phyloP scores from a whole-genome alignment of 306 rosid genomes.

The Fragaria iinumae region DNA sequence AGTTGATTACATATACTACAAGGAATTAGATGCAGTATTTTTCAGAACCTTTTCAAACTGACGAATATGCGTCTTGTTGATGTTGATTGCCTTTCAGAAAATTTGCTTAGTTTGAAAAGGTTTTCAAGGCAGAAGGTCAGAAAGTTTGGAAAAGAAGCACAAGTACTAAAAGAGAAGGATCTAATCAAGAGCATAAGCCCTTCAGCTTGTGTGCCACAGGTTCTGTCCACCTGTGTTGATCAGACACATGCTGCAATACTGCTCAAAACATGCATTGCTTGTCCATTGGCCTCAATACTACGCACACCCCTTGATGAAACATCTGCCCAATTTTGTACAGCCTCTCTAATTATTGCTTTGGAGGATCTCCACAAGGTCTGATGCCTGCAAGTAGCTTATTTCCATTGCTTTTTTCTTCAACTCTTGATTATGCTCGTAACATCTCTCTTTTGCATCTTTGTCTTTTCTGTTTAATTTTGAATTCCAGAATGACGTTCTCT shows the following conservation, averaged over 20 bases:
- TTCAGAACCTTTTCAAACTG: slow-evolving; percentile 25
- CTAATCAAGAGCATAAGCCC: slow-evolving; percentile 62
- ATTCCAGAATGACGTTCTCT: slow-evolving; percentile 84
- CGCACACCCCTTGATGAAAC: slow-evolving; percentile 69
- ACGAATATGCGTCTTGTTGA: slow-evolving; percentile 32
- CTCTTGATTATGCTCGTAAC: neutral
- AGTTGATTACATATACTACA: neutral
- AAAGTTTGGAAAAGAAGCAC: slow-evolving; percentile 81
- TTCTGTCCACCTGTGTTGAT: slow-evolving; percentile 75
- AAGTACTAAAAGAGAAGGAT: slow-evolving; percentile 73
- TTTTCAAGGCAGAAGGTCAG: slow-evolving; percentile 78
- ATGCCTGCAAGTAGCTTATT: slow-evolving; percentile 17
- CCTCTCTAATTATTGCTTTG: slow-evolving; percentile 67
- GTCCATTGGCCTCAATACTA: slow-evolving; percentile 83
- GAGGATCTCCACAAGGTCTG: slow-evolving; percentile 87
- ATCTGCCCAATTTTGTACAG: slow-evolving; percentile 67
- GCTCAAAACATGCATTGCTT: slow-evolving; percentile 69
- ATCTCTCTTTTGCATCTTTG: slow-evolving; percentile 13
- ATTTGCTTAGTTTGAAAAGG: slow-evolving; percentile 72
- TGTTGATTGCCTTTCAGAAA: slow-evolving; percentile 53
- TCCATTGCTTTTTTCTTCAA: neutral
- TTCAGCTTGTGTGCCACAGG: slow-evolving; percentile 69
- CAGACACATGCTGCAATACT: slow-evolving; percentile 68
- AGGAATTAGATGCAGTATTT: slow-evolving; percentile 15
- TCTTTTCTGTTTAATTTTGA: slow-evolving; percentile 33